These are phyloP conservation scores for Fistulina hepatica DNA, from an alignment of 1,284 basidiomycete species.

Conservation along the genomic window DNA sequence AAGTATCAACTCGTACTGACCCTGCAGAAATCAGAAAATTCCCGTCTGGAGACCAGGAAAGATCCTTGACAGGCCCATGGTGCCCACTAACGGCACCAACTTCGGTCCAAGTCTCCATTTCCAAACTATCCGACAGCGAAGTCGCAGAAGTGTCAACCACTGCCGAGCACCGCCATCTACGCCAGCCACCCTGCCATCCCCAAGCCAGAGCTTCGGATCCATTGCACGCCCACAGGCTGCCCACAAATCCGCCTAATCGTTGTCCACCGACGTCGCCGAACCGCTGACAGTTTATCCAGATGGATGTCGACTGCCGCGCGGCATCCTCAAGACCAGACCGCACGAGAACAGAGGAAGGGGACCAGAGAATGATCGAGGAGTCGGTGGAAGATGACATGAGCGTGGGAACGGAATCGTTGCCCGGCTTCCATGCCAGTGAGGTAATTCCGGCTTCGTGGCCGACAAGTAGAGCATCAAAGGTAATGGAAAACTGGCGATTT, in stretches of 20 bases:
- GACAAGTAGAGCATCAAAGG: constrained; percentile 83
- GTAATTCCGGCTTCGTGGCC: constrained; percentile 93
- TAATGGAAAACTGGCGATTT: constrained; percentile 57
- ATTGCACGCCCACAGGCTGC: constrained; percentile 62
- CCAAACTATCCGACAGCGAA: constrained; percentile 13
- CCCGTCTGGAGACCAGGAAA: constrained; percentile 78
- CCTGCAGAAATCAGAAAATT: constrained; percentile 77
- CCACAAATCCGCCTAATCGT: constrained; percentile 82
- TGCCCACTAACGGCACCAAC: constrained; percentile 75
- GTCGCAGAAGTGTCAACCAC: no score
- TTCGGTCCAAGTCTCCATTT: constrained; percentile 58
- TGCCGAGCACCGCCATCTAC: constrained; percentile 59
- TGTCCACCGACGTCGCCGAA: constrained; percentile 90
- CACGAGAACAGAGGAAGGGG: constrained; percentile 56
- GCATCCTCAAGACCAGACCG: constrained; percentile 29
- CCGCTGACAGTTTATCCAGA: constrained; percentile 84
- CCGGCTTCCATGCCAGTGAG: constrained; percentile 62
- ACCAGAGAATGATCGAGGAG: constrained; percentile 89
- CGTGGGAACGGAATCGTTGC: constrained; percentile 26
- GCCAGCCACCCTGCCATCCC: constrained; percentile 90
- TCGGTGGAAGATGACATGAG: constrained; percentile 86
- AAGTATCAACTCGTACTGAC: constrained; percentile 31
- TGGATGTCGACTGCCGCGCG: constrained; percentile 35
- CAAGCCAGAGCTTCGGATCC: constrained; percentile 66
- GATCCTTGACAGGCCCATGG: constrained; percentile 61